Evolutionary conservation across 225 moss, liverwort and hornwort genomes (phyloP).

Genomic region (Sphagnum contortum): DNA sequence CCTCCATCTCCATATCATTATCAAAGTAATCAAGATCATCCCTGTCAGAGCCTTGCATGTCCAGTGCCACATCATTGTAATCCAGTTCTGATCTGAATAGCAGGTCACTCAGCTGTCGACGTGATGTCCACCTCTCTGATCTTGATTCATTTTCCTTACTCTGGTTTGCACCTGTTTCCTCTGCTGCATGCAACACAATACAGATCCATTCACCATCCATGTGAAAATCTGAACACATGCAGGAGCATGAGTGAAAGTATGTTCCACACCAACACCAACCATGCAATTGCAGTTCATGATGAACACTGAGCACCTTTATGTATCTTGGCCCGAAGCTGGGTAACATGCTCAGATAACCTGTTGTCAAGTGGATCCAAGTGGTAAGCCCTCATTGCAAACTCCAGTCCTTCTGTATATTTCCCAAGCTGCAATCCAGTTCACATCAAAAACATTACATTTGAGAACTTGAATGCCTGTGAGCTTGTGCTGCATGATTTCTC

Average conservation of each 20-base stretch:
- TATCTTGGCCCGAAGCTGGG: conserved; percentile 74
- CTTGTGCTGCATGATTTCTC: background rate
- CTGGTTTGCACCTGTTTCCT: conserved; percentile 57
- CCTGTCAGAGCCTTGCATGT: conserved; percentile 51
- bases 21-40: conserved; percentile 68
- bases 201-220: too few species aligned
- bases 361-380: conserved; percentile 78
- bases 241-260: background rate
- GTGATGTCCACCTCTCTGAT: conserved; percentile 62
- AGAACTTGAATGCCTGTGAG: background rate
- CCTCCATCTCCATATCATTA: conserved; percentile 84
- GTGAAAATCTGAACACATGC: background rate
- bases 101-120: conserved; percentile 72
- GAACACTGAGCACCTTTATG: conserved; percentile 42
- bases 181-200: conserved; percentile 18
- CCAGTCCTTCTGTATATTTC: conserved; percentile 74
- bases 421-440: conserved; percentile 44
- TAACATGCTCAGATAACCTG: conserved; percentile 71
- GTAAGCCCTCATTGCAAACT: conserved; percentile 78
- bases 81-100: conserved; percentile 64
- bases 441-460: background rate
- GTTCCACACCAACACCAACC: background rate
- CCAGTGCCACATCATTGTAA: conserved; percentile 46
- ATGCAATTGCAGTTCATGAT: background rate
- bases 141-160: conserved; percentile 46